Percentiles rank a stretch among this genome's conserved stretches.
phyloP scores from a whole-genome alignment of 2,329 filamentous ascomycete genomes.

The Chaetothyriales sp. region DNA sequence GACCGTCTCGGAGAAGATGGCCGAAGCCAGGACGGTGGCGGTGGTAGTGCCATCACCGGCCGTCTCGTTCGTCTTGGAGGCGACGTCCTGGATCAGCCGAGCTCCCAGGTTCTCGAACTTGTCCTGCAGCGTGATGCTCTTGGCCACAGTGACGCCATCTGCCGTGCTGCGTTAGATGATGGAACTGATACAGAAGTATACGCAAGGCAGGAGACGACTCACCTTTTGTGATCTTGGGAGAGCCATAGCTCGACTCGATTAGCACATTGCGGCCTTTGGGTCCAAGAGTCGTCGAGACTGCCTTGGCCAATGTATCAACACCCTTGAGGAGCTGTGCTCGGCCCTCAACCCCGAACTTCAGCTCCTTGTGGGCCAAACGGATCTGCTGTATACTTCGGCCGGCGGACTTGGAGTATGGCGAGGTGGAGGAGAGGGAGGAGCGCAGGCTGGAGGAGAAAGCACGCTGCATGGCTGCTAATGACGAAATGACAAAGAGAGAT shows the following conservation, averaged over 20 bases:
- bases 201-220: slow-evolving; percentile 25
- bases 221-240: slow-evolving; percentile 99
- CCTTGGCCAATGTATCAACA: slow-evolving; percentile 92
- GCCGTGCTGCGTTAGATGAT: slow-evolving; percentile 1
- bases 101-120: slow-evolving; percentile 99
- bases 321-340: slow-evolving; percentile 77
- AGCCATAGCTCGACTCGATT: slow-evolving; percentile 96
- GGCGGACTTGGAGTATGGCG: slow-evolving; percentile 39
- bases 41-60: slow-evolving; percentile 98
- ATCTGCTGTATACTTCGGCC: slow-evolving; percentile 68
- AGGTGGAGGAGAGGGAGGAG: slow-evolving; percentile 62
- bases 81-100: slow-evolving; percentile 90
- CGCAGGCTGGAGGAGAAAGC: slow-evolving; percentile 69
- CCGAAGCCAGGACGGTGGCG: slow-evolving; percentile 86
- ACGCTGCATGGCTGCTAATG: slow-evolving; percentile 59
- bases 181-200: slow-evolving; percentile 9
- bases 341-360: slow-evolving; percentile 95
- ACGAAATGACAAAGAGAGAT: too few relatives aligned
- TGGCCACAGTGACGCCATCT: slow-evolving; percentile 83
- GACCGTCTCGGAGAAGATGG: slow-evolving; percentile 99
- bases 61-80: slow-evolving; percentile 97
- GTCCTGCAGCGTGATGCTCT: slow-evolving; percentile 84
- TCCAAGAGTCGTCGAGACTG: slow-evolving; percentile 87
- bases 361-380: slow-evolving; percentile 75
- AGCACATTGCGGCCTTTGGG: slow-evolving; percentile 97